These are phyloP conservation scores for Atkinsonella hypoxylon DNA, from an alignment of 2,329 filamentous ascomycete genomes.

Conservation along the genomic window DNA sequence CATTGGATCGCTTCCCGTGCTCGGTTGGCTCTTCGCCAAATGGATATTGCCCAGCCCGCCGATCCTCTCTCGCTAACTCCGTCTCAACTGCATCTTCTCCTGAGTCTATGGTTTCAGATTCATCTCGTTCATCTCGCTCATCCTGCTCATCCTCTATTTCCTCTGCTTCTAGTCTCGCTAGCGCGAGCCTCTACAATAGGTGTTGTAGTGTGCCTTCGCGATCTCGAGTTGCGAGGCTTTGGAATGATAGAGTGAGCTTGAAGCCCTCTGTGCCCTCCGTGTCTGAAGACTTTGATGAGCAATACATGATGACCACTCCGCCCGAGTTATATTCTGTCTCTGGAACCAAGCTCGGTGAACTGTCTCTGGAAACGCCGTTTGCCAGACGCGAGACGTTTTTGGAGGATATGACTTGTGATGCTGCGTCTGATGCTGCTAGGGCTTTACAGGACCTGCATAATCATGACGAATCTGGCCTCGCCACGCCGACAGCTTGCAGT, in stretches of 20 bases:
- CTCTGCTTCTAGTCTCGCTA: slow-evolving; percentile 47
- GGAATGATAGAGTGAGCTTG: slow-evolving; percentile 41
- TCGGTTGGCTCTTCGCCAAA: slow-evolving; percentile 40
- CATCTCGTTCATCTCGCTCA: slow-evolving; percentile 48
- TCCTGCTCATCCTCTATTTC: slow-evolving; percentile 56
- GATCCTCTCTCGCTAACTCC: slow-evolving; percentile 51
- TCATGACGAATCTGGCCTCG: slow-evolving; percentile 28
- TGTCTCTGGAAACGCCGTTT: slow-evolving; percentile 36
- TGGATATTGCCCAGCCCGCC: slow-evolving; percentile 36
- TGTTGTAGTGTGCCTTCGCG: slow-evolving; percentile 47
- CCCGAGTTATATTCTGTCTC: slow-evolving; percentile 45
- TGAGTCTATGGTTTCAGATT: slow-evolving; percentile 56
- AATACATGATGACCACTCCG: slow-evolving; percentile 38
- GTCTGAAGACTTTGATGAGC: slow-evolving; percentile 43
- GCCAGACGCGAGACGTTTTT: slow-evolving; percentile 33
- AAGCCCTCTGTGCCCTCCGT: slow-evolving; percentile 43
- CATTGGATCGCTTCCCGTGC: slow-evolving; percentile 39
- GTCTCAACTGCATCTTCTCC: slow-evolving; percentile 52
- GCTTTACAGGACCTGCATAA: slow-evolving; percentile 50
- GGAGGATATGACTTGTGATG: slow-evolving; percentile 29
- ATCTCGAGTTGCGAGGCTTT: slow-evolving; percentile 48
- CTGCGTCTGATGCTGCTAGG: slow-evolving; percentile 42
- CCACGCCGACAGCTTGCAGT: slow-evolving; percentile 23
- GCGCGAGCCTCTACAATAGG: slow-evolving; percentile 39
- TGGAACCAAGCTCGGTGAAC: slow-evolving; percentile 37